Percentiles rank a stretch among this genome's conserved stretches.
These are phyloP conservation scores for Ormosia emarginata DNA, from an alignment of 306 rosid species.

Conservation along the genomic window DNA sequence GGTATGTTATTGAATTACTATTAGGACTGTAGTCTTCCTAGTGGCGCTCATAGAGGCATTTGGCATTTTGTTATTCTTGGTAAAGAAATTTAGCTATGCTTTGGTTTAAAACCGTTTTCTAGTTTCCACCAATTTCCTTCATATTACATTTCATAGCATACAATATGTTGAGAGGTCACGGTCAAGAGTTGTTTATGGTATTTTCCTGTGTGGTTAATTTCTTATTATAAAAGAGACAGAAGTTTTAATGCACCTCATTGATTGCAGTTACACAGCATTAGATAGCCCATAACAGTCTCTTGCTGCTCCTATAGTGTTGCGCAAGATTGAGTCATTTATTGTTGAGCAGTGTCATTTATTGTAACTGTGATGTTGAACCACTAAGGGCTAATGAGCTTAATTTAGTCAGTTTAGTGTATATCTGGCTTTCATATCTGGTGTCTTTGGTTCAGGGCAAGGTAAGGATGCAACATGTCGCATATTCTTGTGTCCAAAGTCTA, in stretches of 20 bases:
- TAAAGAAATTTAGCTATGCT: neutral
- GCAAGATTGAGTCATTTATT: neutral
- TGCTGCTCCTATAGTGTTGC: neutral
- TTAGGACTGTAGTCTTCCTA: neutral
- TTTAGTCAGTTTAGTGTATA: neutral
- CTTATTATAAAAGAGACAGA: neutral
- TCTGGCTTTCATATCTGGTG: neutral
- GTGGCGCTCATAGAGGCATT: neutral
- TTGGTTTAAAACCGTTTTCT: neutral
- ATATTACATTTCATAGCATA: neutral
- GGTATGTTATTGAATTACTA: constrained; percentile 45
- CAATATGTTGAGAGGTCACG: neutral
- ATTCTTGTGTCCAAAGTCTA: neutral
- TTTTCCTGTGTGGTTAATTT: neutral
- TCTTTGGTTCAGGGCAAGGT: neutral
- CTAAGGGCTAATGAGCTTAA: neutral
- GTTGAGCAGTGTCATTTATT: neutral
- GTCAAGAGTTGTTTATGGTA: neutral
- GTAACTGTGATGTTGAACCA: neutral
- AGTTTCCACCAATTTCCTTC: neutral
- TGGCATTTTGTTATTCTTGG: neutral
- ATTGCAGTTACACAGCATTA: neutral
- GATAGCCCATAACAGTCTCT: neutral
- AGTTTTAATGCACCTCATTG: neutral
- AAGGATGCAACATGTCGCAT: neutral